phyloP scores from a whole-genome alignment of 768 basidiomycete genomes.

The Filobasidium floriforme region DNA sequence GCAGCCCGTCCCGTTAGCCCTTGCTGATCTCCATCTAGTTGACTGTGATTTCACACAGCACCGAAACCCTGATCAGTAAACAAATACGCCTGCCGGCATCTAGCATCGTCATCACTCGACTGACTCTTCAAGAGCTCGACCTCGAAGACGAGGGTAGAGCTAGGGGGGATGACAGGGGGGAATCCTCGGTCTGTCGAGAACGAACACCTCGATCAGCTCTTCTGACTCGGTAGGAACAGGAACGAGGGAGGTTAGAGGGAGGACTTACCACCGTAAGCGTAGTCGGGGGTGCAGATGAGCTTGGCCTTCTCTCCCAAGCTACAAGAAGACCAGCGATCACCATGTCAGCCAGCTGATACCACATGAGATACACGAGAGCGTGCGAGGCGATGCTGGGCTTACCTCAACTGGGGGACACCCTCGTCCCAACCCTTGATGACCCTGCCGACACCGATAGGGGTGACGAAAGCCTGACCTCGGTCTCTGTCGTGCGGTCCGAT shows the following conservation, averaged over 20 bases:
- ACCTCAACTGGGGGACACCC: slow-evolving; percentile 11
- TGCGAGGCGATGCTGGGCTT: neutral
- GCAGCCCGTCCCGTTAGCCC: too few species aligned
- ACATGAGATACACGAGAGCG: too few species aligned
- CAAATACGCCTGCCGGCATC: too few species aligned
- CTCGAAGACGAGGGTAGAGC: slow-evolving; percentile 40
- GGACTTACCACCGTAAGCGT: slow-evolving; percentile 28
- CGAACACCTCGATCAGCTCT: too few species aligned
- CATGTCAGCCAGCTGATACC: slow-evolving; percentile 17
- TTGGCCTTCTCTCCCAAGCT: slow-evolving; percentile 43
- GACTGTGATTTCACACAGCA: too few species aligned
- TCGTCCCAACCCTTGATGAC: slow-evolving; percentile 46
- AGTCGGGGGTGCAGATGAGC: slow-evolving; percentile 45
- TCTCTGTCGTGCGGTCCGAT: slow-evolving; percentile 4
- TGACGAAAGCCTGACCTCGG: slow-evolving; percentile 36
- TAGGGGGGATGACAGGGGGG: slow-evolving; percentile 45
- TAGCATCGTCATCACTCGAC: too few species aligned
- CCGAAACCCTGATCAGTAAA: too few species aligned
- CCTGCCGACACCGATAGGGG: slow-evolving; percentile 39
- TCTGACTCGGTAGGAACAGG: too few species aligned
- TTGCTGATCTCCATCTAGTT: too few species aligned
- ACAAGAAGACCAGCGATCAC: slow-evolving; percentile 42
- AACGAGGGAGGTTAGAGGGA: neutral
- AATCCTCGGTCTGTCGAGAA: slow-evolving; percentile 33
- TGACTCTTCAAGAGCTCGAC: slow-evolving; percentile 29